phyloP scores from a whole-genome alignment of 2,329 filamentous ascomycete species.

The Colletotrichum costaricense region DNA sequence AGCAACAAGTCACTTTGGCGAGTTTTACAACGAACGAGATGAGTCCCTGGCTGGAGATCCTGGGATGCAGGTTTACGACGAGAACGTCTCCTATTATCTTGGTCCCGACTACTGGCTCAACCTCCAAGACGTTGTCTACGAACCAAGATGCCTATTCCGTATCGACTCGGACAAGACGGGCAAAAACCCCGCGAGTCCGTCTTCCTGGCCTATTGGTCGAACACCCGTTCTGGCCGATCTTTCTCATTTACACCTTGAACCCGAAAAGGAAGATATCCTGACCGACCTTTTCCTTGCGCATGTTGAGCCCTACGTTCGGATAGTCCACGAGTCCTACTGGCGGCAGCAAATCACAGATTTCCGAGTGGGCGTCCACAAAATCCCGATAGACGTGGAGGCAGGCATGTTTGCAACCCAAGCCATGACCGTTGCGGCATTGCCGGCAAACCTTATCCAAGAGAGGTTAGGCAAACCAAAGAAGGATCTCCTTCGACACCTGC shows the following conservation, averaged over 20 bases:
- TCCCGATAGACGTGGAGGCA: conserved; percentile 21
- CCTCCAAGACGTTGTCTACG: conserved; percentile 29
- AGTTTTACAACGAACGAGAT: conserved; percentile 3
- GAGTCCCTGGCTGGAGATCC: conserved; percentile 25
- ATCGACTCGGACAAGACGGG: conserved; percentile 26
- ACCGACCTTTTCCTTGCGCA: conserved; percentile 25
- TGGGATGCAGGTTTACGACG: conserved; percentile 32
- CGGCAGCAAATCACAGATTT: conserved; percentile 33
- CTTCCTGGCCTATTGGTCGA: conserved; percentile 24
- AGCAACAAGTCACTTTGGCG: not conserved
- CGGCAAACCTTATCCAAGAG: conserved; percentile 7
- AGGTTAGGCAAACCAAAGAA: conserved; percentile 12
- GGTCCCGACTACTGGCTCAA: conserved; percentile 34
- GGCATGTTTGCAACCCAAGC: conserved; percentile 28
- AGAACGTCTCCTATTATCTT: conserved; percentile 34
- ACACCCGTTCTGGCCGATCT: conserved; percentile 17
- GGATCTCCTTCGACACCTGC: conserved; percentile 21
- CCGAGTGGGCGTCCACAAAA: conserved; percentile 29
- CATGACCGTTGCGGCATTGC: conserved; percentile 33
- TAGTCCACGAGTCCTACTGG: conserved; percentile 25
- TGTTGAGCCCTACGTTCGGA: conserved; percentile 28
- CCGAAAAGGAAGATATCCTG: conserved; percentile 30
- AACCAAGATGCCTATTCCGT: conserved; percentile 30
- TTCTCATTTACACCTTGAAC: conserved; percentile 21
- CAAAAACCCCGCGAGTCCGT: conserved; percentile 21